Percentiles rank a stretch among this genome's conserved stretches.
phyloP scores from a whole-genome alignment of 2,329 filamentous ascomycete species.

The Aspergillus fumigatus region DNA sequence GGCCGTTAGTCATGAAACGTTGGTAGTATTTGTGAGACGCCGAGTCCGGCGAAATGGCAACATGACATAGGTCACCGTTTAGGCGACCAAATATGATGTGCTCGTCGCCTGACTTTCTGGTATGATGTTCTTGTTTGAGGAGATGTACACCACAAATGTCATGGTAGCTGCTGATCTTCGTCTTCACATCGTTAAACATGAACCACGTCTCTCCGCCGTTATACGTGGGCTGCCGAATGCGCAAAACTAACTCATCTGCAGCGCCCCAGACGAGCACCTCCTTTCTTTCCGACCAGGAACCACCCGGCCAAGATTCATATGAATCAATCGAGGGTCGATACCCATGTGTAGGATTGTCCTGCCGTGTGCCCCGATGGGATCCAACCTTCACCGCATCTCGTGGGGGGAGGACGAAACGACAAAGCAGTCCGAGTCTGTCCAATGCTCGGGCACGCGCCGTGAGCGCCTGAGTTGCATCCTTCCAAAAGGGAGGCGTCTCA shows the following conservation, averaged over 20 bases:
- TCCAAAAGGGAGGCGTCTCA: constrained; percentile 40
- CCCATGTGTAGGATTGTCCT: constrained; percentile 51
- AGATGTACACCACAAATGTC: constrained; percentile 57
- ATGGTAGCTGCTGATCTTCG: constrained; percentile 50
- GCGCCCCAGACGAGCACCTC: constrained; percentile 59
- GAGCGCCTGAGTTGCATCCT: constrained; percentile 50
- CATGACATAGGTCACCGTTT: constrained; percentile 47
- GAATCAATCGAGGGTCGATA: constrained; percentile 57
- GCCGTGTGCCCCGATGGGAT: constrained; percentile 29
- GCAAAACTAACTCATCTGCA: constrained; percentile 52
- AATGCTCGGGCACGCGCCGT: constrained; percentile 55
- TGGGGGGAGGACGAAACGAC: constrained; percentile 48
- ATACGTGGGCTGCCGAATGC: constrained; percentile 43
- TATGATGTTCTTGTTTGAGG: constrained; percentile 40
- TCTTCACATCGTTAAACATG: constrained; percentile 47
- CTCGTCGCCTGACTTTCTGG: constrained; percentile 34
- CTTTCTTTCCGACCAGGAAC: constrained; percentile 46
- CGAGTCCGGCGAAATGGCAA: constrained; percentile 31
- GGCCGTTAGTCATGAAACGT: constrained; percentile 43
- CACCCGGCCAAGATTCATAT: constrained; percentile 49
- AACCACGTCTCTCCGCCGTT: constrained; percentile 42
- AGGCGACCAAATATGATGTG: constrained; percentile 54
- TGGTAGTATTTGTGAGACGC: constrained; percentile 29
- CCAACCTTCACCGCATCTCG: constrained; percentile 38
- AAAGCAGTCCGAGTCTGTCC: constrained; percentile 53